phyloP scores from a whole-genome alignment of 1,284 basidiomycete genomes.

The Lentinus polychrous region DNA sequence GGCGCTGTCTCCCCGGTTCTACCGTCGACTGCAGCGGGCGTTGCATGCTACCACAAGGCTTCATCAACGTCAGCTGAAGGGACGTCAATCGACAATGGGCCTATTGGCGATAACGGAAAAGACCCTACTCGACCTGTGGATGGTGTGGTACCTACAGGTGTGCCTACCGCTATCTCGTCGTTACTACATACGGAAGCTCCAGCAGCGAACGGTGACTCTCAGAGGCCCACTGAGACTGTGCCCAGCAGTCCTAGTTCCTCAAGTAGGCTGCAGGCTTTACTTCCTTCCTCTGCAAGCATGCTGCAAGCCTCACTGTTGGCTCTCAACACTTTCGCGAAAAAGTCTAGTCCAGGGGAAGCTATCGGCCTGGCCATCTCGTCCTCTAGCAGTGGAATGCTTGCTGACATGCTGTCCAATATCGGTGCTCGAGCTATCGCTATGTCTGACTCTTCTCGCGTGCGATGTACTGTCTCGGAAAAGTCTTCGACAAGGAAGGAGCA shows the following conservation, averaged over 20 bases:
- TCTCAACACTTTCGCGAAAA: neutral
- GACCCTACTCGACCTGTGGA: too few species aligned
- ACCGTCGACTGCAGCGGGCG: too few species aligned
- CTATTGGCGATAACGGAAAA: too few species aligned
- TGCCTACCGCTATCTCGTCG: too few species aligned
- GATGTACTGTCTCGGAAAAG: neutral
- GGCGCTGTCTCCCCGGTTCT: too few species aligned
- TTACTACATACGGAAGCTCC: too few species aligned
- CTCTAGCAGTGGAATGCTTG: neutral
- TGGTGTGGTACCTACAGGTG: too few species aligned
- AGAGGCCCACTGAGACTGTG: neutral
- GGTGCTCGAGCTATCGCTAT: neutral
- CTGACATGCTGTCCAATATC: slow-evolving; percentile 1
- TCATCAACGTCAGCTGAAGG: too few species aligned
- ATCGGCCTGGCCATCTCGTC: neutral
- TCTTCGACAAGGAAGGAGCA: neutral
- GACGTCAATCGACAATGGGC: too few species aligned
- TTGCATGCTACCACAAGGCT: too few species aligned
- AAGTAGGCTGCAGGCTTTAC: neutral
- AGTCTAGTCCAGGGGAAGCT: neutral
- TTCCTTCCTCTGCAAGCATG: neutral
- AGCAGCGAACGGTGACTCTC: neutral
- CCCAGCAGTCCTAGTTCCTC: neutral
- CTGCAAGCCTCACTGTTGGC: neutral
- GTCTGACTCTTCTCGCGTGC: neutral